Base-by-base conservation (phyloP, 768 basidiomycete genomes). In the Auriculariales sp. region DNA sequence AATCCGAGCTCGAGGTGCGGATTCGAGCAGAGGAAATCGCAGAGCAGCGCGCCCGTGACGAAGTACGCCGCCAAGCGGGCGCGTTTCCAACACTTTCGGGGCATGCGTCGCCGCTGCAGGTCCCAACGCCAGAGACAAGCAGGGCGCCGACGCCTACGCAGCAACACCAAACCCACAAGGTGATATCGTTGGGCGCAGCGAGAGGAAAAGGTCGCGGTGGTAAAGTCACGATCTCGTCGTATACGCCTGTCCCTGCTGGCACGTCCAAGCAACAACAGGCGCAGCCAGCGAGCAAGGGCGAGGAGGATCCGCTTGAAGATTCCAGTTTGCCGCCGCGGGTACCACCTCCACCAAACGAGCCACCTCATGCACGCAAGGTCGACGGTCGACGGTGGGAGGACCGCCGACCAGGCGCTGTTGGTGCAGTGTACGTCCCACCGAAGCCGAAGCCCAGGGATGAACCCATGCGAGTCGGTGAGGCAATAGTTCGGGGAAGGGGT, bases 81-180 rank as follows among this genome's bases (percentile, higher is more conserved):
- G 78, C 76, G 0, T 85, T 85, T 58, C 82, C 82, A 17, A 65
- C 68, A 12, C 71, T 85, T 25, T 53, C 61, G 2, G 63, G 48
- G 5, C 24, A 49, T 5, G 46, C 46, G n/a, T 3, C 49, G 46
- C 45, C 32, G 47, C 12, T 46, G 46, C 3, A 19, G 22, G 42
- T 19, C n/a, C 56, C 57, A 5, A 32, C 31, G 22, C 53, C 54
- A 30, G 25, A 30, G 31, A 28, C 56, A 12, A 36, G 53, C 4
- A 57, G 51, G 35, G 17, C 55, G 30, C 52, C 54, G 33, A 44
- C 60, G 2, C 36, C 54, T n/a, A 52, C 54, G n/a, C 61, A 68
- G 1, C 27, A 30, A 1, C 42, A 29, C 14, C 64, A 71, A 45
- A 68, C 72, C 1, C 77, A 76, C 53, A 79, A 74, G 58, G 76